Base-by-base conservation (phyloP, 495 filamentous ascomycete species). In the Penicillium arizonense region DNA sequence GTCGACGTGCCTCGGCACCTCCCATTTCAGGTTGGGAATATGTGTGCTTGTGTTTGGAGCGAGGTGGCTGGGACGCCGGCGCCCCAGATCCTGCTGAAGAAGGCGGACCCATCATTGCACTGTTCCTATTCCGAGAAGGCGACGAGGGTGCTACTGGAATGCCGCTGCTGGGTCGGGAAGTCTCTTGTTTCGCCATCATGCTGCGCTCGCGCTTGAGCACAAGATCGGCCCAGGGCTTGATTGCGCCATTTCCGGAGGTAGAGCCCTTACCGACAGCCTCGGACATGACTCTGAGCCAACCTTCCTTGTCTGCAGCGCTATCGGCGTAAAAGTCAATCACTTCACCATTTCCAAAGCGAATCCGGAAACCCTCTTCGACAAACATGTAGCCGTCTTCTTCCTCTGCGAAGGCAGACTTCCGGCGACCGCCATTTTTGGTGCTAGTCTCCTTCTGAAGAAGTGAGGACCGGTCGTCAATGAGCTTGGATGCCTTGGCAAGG, bases 381-480 rank as follows among this genome's bases (percentile, higher is more conserved):
- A 97, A 97, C 91, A 97, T 96, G 74, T 97, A 98, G 42, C 95
- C 94, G 61, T 98, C 94, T 69, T 97, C 95, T 61, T 97, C 95
- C 69, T 97, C 94, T 7, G 95, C 92, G 60, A 98, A 98, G 24
- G 89, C 94, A 46, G 90, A 95, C 64, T 94, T 92, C 33, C 94
- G 85, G 20, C 94, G 85, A 57, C 86, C 86, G 50, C 89, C 88
- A 54, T 79, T 80, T 62, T 87, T 87, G 21, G 84, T 85, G 38
- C 78, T 84, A 0, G 85, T 88, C 64, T 91, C 87, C 50, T 84
- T 89, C 56, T 96, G 85, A 5, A 83, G 87, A 33, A 98, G 81
- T 24, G 89, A 77, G n/a, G 84, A 81, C 21, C 89, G 84, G 59
- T 97, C 94, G 66, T 98, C 94, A 57, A 98, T 97, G 30, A 98